Conservation (phyloP, 305 asterid genomes). For the Solanum hybrid region DNA sequence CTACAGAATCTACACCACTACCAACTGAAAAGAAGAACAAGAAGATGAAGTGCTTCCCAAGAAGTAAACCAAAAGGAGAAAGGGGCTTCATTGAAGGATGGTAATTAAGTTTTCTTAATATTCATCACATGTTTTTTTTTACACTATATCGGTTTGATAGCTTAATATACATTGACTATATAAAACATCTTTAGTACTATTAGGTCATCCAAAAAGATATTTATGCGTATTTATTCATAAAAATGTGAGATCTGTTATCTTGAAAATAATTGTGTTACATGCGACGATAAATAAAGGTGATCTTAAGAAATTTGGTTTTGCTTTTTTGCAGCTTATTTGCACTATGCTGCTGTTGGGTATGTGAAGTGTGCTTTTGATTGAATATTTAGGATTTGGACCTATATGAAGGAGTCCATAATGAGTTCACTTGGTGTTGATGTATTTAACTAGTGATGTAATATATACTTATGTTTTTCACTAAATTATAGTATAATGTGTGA, state of each 20-base stretch:
- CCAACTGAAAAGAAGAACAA: neutral
- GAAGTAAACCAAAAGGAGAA: constrained; percentile 16
- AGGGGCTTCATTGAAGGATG: constrained; percentile 19
- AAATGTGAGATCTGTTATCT: neutral
- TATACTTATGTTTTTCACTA: neutral
- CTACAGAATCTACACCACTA: neutral
- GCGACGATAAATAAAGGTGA: neutral
- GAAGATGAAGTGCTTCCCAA: constrained; percentile 4
- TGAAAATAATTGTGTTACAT: neutral
- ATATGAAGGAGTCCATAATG: neutral
- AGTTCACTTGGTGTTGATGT: neutral
- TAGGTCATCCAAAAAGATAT: neutral
- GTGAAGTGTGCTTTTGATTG: constrained; percentile 7
- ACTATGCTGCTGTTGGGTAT: constrained; percentile 20
- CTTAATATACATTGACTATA: neutral
- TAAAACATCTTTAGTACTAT: neutral
- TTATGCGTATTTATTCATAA: neutral
- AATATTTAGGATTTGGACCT: neutral
- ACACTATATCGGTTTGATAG: neutral
- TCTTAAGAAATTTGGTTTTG: neutral
- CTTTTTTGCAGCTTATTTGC: constrained; percentile 17
- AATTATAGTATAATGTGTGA: neutral
- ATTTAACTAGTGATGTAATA: neutral
- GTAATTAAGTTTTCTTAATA: neutral
- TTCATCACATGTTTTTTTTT: neutral